Percentiles rank a stretch among this genome's conserved stretches.
phyloP scores from a whole-genome alignment of 805 yeast genomes.

The Hanseniaspora vineae region DNA sequence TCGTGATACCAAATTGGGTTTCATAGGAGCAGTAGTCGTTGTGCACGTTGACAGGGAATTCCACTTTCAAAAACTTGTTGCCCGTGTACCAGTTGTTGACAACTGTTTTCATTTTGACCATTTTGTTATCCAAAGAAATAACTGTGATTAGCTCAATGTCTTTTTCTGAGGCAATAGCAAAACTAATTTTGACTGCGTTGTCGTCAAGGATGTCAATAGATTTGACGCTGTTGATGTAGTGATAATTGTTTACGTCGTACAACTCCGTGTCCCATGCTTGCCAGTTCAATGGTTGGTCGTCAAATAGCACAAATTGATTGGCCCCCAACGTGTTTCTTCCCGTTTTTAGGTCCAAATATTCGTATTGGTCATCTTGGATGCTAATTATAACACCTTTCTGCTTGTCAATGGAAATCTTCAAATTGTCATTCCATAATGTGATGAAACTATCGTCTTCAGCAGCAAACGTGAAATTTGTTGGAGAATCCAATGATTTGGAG shows the following conservation, averaged over 20 bases:
- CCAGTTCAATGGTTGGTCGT: conserved; percentile 82
- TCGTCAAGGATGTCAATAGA: conserved; percentile 23
- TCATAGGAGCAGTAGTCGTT: conserved; percentile 76
- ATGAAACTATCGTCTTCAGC: conserved; percentile 27
- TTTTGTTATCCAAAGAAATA: conserved; percentile 43
- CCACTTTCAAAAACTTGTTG: conserved; percentile 82
- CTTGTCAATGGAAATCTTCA: conserved; percentile 41
- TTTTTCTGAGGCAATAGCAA: conserved; percentile 29
- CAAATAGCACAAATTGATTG: conserved; percentile 69
- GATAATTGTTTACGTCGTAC: conserved; percentile 64
- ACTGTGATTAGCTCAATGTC: conserved; percentile 53
- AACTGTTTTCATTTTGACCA: conserved; percentile 38
- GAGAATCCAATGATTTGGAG: no score
- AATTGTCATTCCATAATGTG: conserved; percentile 45
- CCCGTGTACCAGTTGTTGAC: conserved; percentile 77
- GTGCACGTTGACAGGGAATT: conserved; percentile 79
- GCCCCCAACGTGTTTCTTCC: conserved; percentile 53
- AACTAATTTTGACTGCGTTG: conserved; percentile 23
- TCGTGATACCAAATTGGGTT: conserved; percentile 86
- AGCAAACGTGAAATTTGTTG: not conserved
- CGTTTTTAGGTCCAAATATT: conserved; percentile 47
- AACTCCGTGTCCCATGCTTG: conserved; percentile 98
- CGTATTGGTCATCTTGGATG: conserved; percentile 47
- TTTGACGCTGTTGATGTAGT: conserved; percentile 28
- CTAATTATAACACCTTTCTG: conserved; percentile 52